A percentile compares a stretch with the other conserved stretches of the same genome.
phyloP scores from a whole-genome alignment of 2,329 filamentous ascomycete species.

The Penicillium hesseltinei region DNA sequence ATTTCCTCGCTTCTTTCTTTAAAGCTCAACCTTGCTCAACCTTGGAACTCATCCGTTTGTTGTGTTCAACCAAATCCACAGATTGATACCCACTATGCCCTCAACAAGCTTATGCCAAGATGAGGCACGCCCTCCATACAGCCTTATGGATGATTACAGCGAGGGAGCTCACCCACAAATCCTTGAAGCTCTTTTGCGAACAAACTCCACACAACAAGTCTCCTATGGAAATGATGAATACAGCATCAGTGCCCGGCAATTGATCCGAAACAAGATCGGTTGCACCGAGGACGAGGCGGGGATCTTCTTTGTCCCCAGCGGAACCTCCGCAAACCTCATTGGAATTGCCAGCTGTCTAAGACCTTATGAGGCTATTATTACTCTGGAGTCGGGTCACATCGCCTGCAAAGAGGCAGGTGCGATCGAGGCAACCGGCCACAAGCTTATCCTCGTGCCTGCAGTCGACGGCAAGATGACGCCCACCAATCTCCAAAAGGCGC shows the following conservation, averaged over 20 bases:
- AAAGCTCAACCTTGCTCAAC: background rate
- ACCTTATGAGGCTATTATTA: conserved; percentile 53
- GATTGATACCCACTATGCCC: conserved; percentile 18
- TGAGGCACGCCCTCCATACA: conserved; percentile 38
- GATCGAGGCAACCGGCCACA: conserved; percentile 53
- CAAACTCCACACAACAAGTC: conserved; percentile 48
- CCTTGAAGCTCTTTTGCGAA: conserved; percentile 47
- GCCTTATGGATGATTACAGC: conserved; percentile 54
- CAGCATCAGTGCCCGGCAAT: conserved; percentile 42
- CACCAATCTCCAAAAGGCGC: conserved; percentile 40
- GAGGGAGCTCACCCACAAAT: conserved; percentile 53
- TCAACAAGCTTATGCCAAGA: conserved; percentile 27
- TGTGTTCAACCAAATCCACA: conserved; percentile 2
- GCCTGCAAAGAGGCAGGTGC: conserved; percentile 52
- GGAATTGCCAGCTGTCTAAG: conserved; percentile 53
- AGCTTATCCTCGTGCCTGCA: conserved; percentile 51
- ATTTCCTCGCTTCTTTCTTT: background rate
- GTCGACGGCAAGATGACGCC: conserved; percentile 51
- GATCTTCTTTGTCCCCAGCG: conserved; percentile 54
- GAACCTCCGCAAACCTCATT: conserved; percentile 54
- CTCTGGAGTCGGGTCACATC: conserved; percentile 51
- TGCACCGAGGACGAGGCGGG: conserved; percentile 42
- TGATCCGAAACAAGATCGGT: conserved; percentile 39
- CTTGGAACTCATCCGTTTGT: background rate
- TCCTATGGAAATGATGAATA: conserved; percentile 51